Percentiles rank a stretch among this genome's conserved stretches.
Evolutionary conservation across 352 stramenopile genomes (phyloP).

Genomic region (Phytophthora cryptogea): DNA sequence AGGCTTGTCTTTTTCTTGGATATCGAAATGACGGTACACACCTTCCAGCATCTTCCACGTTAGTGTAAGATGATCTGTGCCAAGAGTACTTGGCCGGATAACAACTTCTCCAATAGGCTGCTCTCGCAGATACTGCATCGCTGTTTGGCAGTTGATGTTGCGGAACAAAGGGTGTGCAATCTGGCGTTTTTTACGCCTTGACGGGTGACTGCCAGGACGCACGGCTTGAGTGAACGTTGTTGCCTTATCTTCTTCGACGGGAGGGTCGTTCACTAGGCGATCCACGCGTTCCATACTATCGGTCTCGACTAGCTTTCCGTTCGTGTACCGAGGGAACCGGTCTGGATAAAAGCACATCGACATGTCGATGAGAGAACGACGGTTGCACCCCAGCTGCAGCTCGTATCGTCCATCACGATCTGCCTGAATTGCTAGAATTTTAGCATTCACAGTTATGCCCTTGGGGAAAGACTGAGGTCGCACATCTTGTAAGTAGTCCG

Average conservation of each 20-base stretch:
- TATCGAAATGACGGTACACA: constrained; percentile 89
- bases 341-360: constrained; percentile 76
- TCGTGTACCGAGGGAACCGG: constrained; percentile 58
- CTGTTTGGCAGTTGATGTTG: constrained; percentile 85
- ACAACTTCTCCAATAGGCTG: constrained; percentile 83
- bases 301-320: constrained; percentile 53
- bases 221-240: constrained; percentile 40
- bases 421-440: constrained; percentile 74
- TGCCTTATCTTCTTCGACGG: constrained; percentile 77
- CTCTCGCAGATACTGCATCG: constrained; percentile 84
- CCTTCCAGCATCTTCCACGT: constrained; percentile 90
- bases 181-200: constrained; percentile 85
- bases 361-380: constrained; percentile 71
- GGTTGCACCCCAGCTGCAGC: constrained; percentile 77
- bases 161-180: constrained; percentile 87
- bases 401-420: constrained; percentile 80
- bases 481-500: constrained; percentile 74
- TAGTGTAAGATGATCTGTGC: constrained; percentile 84
- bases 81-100: constrained; percentile 83
- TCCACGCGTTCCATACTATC: constrained; percentile 78
- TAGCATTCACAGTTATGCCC: constrained; percentile 87
- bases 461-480: constrained; percentile 75
- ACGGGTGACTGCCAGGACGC: constrained; percentile 36
- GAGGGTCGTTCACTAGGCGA: constrained; percentile 74
- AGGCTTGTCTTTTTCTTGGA: constrained; percentile 88